Conservation (phyloP, 176 grass and related monocot genomes). For the Musa acuminata region DNA sequence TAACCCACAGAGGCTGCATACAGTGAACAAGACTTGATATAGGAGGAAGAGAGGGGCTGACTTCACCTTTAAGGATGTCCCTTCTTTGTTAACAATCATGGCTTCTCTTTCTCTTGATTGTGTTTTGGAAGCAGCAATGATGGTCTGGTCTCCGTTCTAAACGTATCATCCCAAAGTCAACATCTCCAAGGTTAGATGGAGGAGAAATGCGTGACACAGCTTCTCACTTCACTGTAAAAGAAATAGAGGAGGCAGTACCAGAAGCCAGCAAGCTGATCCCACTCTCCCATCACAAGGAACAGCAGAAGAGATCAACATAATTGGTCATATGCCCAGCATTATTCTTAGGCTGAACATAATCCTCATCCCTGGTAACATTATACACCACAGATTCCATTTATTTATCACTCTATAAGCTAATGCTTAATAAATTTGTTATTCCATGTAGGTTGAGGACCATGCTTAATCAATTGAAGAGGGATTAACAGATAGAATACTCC, state of each 20-base stretch:
- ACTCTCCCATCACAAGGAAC: background rate
- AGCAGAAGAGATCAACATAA: background rate
- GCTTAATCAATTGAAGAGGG: too few species aligned
- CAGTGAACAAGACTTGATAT: background rate
- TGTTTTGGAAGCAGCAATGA: background rate
- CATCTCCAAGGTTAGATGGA: too few species aligned
- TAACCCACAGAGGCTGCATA: background rate
- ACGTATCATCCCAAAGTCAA: too few species aligned
- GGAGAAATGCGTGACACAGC: too few species aligned
- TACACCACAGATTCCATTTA: too few species aligned
- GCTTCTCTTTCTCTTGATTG: background rate
- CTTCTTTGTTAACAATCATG: background rate
- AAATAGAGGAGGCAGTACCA: background rate
- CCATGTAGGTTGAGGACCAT: too few species aligned
- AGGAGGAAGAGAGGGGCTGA: background rate
- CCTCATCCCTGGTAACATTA: too few species aligned
- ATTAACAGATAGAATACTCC: too few species aligned
- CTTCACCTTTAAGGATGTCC: background rate
- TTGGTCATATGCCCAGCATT: background rate
- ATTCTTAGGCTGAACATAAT: too few species aligned
- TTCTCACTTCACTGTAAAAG: too few species aligned
- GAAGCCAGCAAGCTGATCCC: background rate
- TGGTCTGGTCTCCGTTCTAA: background rate
- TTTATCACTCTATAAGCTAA: too few species aligned
- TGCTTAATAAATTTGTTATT: too few species aligned